Evolutionary conservation across 345 rosid species (phyloP), one percentile per base, ranked within the genome.

Genomic region (Theobroma cacao): DNA sequence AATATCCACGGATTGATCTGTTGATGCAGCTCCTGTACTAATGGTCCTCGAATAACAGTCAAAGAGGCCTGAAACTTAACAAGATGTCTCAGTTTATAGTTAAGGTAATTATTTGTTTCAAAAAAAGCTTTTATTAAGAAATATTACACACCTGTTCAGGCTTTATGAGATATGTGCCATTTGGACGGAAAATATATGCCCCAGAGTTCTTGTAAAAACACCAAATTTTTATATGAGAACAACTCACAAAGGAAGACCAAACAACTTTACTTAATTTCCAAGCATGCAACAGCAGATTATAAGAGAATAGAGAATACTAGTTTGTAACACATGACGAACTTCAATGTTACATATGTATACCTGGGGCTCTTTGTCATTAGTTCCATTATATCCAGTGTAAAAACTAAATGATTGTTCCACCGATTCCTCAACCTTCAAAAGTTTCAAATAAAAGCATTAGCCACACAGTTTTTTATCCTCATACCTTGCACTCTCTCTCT

Each of bases 171-270:
- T 77, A 85, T 76, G 94, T 85, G 72, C 91, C 97, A 88, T 93
- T 95, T 72, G 99, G 99, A 66, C 99, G 98, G 85, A 95, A 95
- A 80, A 95, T 80, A 82, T 95, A 95, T 41, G 98, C 99, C 77
- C 99, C 99, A 0, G 88, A 88, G 84, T 89, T 91, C 99, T 95
- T 72, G 78, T 73, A 79, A 81, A 80, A 72, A 79, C 31, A 82
- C 68, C 76, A 72, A 58, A 78, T 13, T 64, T 52, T 34, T 66
- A 45, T 30, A 53, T 45, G 34, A 77, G 36, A 66, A 45, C 53
- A 65, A 73, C 74, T 74, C 67, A 34, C 24, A 53, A 60, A 61
- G 28, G 56, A 38, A 56, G 38, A 36, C 58, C 53, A 63, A 55
- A 72, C 33, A 52, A 45, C 10, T 53, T 66, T 26, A 40, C 6